Evolutionary conservation across 129 eudicot genomes (phyloP), one percentile per base, ranked within the genome.

Genomic region (Flaveria brownii): DNA sequence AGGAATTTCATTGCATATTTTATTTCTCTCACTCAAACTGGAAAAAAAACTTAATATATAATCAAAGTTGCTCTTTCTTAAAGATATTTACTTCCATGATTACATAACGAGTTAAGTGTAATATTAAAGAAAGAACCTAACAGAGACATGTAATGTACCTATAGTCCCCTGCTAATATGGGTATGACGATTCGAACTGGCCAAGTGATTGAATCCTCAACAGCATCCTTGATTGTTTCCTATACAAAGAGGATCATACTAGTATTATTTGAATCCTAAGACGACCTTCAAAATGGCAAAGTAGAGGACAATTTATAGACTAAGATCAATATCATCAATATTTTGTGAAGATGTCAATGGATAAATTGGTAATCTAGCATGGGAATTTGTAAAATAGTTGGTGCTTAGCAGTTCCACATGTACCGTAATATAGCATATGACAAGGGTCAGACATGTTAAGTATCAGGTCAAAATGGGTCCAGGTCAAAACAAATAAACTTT

Each of bases 101-200:
- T 60, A 15, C 9, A 56, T 56, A 22, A 57, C 23, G 33, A 22
- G 33, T 57, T 9, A 22, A 25, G 5, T 61, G 67, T 26, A 26
- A 25, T 26, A 26, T 26, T 26, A 49, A 49, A 49, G 36, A 25
- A 13, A 14, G 8, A 61, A 26, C 67, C 42, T 14, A 61, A 26
- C 8, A 61, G 46, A 65, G 46, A 76, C 33, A 51, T 51, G 17
- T 54, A 20, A 68, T 71, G 71, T 80, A 87, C 98, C 97, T 91
- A 79, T 94, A 94, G 65, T 94, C 97, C 76, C 98, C 98, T 56
- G 98, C 96, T 79, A 94, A 13, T 78, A 94, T 94, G 20, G 97
- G 96, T 77, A 94, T 82, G 49, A 94, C 81, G 15, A 87, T 73
- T 36, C 98, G 91, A 71, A 94, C 93, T 30, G 98, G 98, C 98